A percentile compares a stretch with the other conserved stretches of the same genome.
Conservation (phyloP, 306 rosid genomes). For the Vigna mungo region DNA sequence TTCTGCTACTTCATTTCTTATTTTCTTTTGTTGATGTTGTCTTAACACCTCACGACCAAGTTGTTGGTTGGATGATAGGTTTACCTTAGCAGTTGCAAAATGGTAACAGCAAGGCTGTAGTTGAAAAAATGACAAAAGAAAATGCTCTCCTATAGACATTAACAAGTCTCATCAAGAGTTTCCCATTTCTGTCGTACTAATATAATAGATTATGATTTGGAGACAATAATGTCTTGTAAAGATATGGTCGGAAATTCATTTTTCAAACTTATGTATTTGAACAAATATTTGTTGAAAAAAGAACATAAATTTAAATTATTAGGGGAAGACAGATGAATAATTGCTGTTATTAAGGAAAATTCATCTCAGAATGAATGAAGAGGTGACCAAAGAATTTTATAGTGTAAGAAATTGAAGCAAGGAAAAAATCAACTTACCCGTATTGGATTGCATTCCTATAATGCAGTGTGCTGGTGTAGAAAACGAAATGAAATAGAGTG, state of each 20-base stretch:
- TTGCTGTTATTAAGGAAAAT: too few species aligned
- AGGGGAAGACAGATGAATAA: too few species aligned
- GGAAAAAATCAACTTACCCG: too few species aligned
- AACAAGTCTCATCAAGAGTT: neutral
- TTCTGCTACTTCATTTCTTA: neutral
- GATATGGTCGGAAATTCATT: neutral
- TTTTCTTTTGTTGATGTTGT: slow-evolving; percentile 34
- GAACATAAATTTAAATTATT: too few species aligned
- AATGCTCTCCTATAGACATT: neutral
- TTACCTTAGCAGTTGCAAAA: neutral
- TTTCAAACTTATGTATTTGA: neutral
- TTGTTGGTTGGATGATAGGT: slow-evolving; percentile 26
- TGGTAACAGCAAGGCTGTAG: too few species aligned
- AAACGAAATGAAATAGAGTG: slow-evolving; percentile 42
- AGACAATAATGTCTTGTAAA: neutral
- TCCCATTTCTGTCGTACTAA: neutral
- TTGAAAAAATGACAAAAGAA: too few species aligned
- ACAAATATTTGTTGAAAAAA: too few species aligned
- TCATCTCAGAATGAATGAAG: too few species aligned
- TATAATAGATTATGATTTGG: neutral
- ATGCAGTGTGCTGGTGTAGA: slow-evolving; percentile 32
- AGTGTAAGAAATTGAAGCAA: too few species aligned
- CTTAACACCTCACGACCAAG: slow-evolving; percentile 25
- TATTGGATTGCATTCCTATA: neutral
- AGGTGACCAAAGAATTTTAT: too few species aligned